phyloP scores from a whole-genome alignment of 148 eudicot species.

The Suaeda aralocaspica region DNA sequence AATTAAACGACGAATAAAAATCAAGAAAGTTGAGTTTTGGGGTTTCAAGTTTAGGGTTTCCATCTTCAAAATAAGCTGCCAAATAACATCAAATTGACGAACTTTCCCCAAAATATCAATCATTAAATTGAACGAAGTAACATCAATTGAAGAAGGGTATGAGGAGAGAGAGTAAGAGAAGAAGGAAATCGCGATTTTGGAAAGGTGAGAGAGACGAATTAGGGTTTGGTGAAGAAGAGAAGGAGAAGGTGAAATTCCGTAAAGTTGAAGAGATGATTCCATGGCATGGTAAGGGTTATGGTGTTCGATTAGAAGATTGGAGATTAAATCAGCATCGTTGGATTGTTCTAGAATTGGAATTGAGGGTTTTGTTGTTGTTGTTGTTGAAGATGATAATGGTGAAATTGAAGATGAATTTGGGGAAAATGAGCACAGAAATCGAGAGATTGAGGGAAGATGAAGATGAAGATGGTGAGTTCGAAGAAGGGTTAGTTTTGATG shows the following conservation, averaged over 20 bases:
- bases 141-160: conserved; percentile 29
- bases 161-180: conserved; percentile 46
- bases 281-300: conserved; percentile 92
- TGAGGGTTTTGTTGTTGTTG: conserved; percentile 28
- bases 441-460: not conserved
- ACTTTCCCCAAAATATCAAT: conserved; percentile 62
- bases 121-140: conserved; percentile 41
- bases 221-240: conserved; percentile 72
- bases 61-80: conserved; percentile 68
- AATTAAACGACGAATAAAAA: conserved; percentile 56
- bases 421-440: not conserved
- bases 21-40: conserved; percentile 42
- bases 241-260: conserved; percentile 61
- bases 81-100: conserved; percentile 74
- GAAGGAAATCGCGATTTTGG: conserved; percentile 74
- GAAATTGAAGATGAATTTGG: not conserved
- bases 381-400: conserved; percentile 5
- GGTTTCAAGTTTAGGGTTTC: conserved; percentile 42
- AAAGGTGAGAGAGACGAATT: conserved; percentile 53
- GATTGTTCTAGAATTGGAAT: conserved; percentile 52
- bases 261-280: conserved; percentile 85
- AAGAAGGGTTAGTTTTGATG: not conserved
- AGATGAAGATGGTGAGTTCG: not conserved
- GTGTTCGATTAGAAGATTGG: conserved; percentile 61
- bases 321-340: conserved; percentile 47